Percentiles rank a stretch among this genome's conserved stretches.
These are phyloP conservation scores for Pseudogymnoascus sp. DNA, from an alignment of 2,329 filamentous ascomycete genomes.

Conservation along the genomic window DNA sequence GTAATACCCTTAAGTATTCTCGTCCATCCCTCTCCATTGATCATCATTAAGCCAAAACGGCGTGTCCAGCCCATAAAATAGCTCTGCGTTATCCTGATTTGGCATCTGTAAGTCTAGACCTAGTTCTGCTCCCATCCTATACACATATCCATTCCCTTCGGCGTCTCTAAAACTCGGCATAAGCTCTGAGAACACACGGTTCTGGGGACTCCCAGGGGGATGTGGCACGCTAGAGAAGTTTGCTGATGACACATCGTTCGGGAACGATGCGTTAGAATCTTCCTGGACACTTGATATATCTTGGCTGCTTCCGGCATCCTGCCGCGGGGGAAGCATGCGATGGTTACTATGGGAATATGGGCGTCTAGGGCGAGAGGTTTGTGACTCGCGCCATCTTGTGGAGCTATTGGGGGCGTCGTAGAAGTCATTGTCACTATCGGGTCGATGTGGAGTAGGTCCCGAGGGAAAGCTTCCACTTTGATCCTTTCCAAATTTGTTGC, in stretches of 20 bases:
- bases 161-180: background rate
- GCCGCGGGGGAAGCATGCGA: background rate
- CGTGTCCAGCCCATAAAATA: slow-evolving; percentile 9
- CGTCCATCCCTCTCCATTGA: background rate
- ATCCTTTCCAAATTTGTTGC: background rate
- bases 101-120: background rate
- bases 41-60: slow-evolving; percentile 11
- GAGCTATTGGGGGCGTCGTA: background rate
- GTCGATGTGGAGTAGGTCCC: background rate
- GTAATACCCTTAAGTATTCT: background rate
- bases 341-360: background rate
- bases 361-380: background rate
- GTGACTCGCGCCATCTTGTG: background rate
- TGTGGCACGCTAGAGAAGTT: background rate
- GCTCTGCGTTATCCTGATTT: slow-evolving; percentile 6
- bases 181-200: background rate
- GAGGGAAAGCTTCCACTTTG: background rate
- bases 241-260: background rate
- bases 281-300: background rate
- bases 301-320: background rate
- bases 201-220: background rate
- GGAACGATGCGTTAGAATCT: background rate
- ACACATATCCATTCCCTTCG: background rate
- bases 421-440: background rate
- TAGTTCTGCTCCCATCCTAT: background rate